phyloP scores from a whole-genome alignment of 179 eudicot species.

The Amaranthus tricolor region DNA sequence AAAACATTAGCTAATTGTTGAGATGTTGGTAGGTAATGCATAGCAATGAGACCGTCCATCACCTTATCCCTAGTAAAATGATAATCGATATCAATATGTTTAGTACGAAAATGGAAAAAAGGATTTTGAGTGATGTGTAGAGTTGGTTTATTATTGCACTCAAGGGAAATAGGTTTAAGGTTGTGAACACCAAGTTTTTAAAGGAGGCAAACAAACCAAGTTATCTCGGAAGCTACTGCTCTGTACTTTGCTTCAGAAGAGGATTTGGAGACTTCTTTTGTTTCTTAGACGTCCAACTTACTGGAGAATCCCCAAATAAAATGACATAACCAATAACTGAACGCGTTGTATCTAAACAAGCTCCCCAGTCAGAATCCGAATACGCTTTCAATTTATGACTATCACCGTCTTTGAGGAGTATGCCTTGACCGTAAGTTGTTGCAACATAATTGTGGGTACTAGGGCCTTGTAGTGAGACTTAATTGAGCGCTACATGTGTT shows the following conservation, averaged over 20 bases:
- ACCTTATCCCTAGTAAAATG: neutral
- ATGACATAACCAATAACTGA: neutral
- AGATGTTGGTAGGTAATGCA: neutral
- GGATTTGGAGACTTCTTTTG: too few relatives aligned
- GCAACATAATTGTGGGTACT: too few relatives aligned
- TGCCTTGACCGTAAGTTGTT: too few relatives aligned
- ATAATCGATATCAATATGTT: neutral
- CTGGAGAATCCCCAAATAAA: neutral
- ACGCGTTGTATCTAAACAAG: too few relatives aligned
- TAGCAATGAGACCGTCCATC: neutral
- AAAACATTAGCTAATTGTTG: neutral
- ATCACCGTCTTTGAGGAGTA: too few relatives aligned
- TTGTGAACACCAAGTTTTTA: neutral
- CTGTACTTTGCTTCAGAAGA: neutral
- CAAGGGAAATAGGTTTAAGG: neutral
- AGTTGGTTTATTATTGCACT: neutral
- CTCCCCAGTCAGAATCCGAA: too few relatives aligned
- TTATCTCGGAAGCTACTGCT: neutral
- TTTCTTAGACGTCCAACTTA: neutral
- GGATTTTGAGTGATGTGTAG: neutral
- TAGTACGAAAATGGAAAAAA: neutral
- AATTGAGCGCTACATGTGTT: too few relatives aligned
- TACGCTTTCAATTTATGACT: too few relatives aligned
- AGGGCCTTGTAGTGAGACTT: too few relatives aligned
- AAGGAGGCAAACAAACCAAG: neutral